Evolutionary conservation across 148 eudicot genomes (phyloP), one percentile per base, ranked within the genome.

Genomic region (Chenopodium formosanum): DNA sequence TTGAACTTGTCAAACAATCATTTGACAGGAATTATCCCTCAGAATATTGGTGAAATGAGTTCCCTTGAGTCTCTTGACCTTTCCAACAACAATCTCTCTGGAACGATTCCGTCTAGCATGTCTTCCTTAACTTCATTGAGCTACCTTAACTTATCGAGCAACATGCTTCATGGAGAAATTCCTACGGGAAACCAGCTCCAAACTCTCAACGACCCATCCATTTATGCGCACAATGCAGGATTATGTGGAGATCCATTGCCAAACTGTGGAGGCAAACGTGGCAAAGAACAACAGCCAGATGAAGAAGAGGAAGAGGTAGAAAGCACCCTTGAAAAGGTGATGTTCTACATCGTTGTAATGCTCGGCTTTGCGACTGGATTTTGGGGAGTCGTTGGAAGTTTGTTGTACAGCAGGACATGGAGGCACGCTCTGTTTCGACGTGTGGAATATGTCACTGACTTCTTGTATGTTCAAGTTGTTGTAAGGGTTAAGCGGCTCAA

Each of bases 291-390:
- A 8, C 34, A 23, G 4, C 25, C 14, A 11, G 68, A 4, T 0
- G 80, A 17, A 64, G 34, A 63, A 13, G 32, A n/a, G 0, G 73
- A 66, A 5, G 74, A 77, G 23, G 46, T 0, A 53, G 78, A 74
- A 47, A 78, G 23, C 50, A 66, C 48, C 16, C 81, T 13, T 11
- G 81, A 85, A 14, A 56, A 53, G 31, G 23, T 74, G 23, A 70
- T 83, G 88, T 79, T 85, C 62, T 78, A 75, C 10, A 5, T 81
- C 8, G 70, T 52, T 25, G 34, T 79, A 47, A 19, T 69, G 56
- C 23, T 83, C 0, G 88, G 88, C 11, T 82, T 78, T 16, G 86
- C 80, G 1, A 75, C 80, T 4, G 88, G 90, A 23, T 85, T 88
- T 62, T 85, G 86, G 90, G 86, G 84, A 0, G 73, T 83, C 25